Base-by-base conservation (phyloP, 768 basidiomycete genomes). In the Tylopilus sp. region DNA sequence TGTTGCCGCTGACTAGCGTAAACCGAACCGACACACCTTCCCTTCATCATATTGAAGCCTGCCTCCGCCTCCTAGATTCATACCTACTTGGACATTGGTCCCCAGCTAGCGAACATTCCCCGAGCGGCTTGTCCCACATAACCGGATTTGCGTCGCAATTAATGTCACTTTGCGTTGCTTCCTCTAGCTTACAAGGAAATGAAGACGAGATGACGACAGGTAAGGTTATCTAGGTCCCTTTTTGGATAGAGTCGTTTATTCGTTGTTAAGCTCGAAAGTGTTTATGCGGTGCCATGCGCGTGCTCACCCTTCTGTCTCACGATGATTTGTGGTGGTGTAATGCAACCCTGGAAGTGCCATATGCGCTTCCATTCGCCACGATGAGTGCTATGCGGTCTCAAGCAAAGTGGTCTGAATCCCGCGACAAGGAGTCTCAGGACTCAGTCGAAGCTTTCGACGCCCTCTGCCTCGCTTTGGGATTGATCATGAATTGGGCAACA, bases 401-500 rank as follows among this genome's bases (percentile, higher is more conserved):
- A 47, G 45, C 57, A 17, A 52, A 34, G 33, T 70, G 67, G 67
- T 59, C 44, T 10, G 47, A 54, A 33, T 53, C 47, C 4, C 45
- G 33, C 3, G 46, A 22, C 12, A 29, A 2, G 1, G 64, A 53
- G n/a, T 31, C 56, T 44, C 53, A 22, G 16, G 17, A 40, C 49
- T 61, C 69, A 0, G 71, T 76, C 6, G 74, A 78, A 34, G 71
- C 77, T 4, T 73, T 88, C n/a, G 91, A 92, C 63, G 75, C 78
- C 30, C 72, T 90, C 6, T 92, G 89, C 65, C 82, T 92, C 25
- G 79, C 84, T 7, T 76, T 92, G 6, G 90, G 85, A 1, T 71
- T 92, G 11, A 71, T 92, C 36, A 89, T 88, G 48, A 92, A 91
- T 66, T 72, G 92, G 38, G 81, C 89, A 0, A 86, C 90, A 61